phyloP scores from a whole-genome alignment of 345 rosid genomes.

The Alliaria petiolata region DNA sequence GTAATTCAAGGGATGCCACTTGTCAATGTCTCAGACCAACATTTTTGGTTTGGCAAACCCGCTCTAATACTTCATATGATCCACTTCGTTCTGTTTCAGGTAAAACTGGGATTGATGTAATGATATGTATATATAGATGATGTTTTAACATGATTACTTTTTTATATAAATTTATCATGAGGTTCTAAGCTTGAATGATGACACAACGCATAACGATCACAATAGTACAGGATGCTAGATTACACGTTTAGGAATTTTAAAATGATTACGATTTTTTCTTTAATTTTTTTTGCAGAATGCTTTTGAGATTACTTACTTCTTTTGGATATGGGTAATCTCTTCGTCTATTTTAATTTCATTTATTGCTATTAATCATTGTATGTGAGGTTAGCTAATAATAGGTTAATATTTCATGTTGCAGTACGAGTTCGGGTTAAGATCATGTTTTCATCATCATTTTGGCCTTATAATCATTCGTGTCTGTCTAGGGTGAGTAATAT shows the following conservation, averaged over 20 bases:
- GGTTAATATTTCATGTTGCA: constrained; percentile 28
- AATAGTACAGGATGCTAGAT: too few relatives aligned
- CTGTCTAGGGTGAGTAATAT: constrained; percentile 57
- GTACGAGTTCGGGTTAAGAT: constrained; percentile 81
- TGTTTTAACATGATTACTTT: not conserved
- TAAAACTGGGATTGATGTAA: too few relatives aligned
- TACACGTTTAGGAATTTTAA: too few relatives aligned
- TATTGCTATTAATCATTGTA: not conserved
- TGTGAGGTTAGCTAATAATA: not conserved
- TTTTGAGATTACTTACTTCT: constrained; percentile 82
- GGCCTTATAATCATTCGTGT: constrained; percentile 39
- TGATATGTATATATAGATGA: not conserved
- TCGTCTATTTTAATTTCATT: not conserved
- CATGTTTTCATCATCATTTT: constrained; percentile 64
- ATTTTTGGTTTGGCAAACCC: constrained; percentile 86
- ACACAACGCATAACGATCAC: too few relatives aligned
- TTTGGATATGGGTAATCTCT: constrained; percentile 74
- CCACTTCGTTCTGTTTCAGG: constrained; percentile 84
- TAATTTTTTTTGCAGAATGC: constrained; percentile 58
- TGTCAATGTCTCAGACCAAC: constrained; percentile 65
- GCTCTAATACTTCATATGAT: constrained; percentile 58
- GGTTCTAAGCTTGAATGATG: too few relatives aligned
- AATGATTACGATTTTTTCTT: too few relatives aligned
- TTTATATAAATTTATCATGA: too few relatives aligned
- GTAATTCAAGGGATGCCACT: constrained; percentile 92